Evolutionary conservation across 2,329 filamentous ascomycete species (phyloP).

Genomic region (Cucurbitaria berberidis): DNA sequence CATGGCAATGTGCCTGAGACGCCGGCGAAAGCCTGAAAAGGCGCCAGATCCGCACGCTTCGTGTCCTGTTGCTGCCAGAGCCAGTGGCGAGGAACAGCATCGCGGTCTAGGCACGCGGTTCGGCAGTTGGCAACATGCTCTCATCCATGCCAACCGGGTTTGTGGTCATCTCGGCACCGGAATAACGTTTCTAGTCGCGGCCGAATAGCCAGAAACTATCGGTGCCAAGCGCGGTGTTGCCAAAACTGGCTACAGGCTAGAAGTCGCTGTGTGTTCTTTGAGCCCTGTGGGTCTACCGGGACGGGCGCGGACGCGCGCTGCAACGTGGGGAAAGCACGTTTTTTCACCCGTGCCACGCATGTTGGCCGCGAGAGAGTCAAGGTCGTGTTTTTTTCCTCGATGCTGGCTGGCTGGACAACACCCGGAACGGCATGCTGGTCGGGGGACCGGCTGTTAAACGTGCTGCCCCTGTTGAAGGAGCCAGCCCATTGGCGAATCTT

Average conservation of each 20-base stretch:
- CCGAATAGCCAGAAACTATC: conserved; percentile 8
- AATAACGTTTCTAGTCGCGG: conserved; percentile 7
- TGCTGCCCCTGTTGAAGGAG: too few relatives aligned
- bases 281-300: conserved; percentile 31
- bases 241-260: conserved; percentile 26
- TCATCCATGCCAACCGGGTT: conserved; percentile 18
- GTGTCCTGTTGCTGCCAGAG: conserved; percentile 19
- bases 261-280: conserved; percentile 20
- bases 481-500: too few relatives aligned
- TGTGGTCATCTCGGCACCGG: conserved; percentile 20
- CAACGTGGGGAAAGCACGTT: conserved; percentile 45
- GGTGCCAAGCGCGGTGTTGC: conserved; percentile 20
- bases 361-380: conserved; percentile 24
- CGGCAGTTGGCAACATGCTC: conserved; percentile 28
- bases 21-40: conserved; percentile 22
- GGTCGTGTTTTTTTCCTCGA: conserved; percentile 4
- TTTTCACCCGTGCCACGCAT: conserved; percentile 29
- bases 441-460: conserved; percentile 8
- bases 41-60: conserved; percentile 24
- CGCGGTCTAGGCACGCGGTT: conserved; percentile 28
- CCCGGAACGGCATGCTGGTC: conserved; percentile 9
- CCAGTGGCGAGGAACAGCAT: conserved; percentile 13
- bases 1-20: conserved; percentile 20
- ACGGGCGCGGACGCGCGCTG: conserved; percentile 33
- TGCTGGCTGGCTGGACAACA: conserved; percentile 17